Evolutionary conservation across 2,329 filamentous ascomycete genomes (phyloP).

Genomic region (Cytospora paraplurivora): DNA sequence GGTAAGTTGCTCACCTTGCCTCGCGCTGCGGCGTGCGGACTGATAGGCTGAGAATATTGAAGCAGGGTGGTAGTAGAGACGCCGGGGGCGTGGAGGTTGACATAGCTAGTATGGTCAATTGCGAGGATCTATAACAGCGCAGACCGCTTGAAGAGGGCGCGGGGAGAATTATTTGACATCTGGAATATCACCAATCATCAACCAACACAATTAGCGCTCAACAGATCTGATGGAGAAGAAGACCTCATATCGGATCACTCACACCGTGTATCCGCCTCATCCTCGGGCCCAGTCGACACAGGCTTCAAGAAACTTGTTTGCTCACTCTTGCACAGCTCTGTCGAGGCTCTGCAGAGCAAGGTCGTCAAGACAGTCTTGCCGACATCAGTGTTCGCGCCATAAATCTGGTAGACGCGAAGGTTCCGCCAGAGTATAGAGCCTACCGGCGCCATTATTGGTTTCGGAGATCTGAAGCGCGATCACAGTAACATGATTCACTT

Average conservation of each 20-base stretch:
- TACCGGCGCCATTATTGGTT: conserved; percentile 43
- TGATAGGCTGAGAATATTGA: conserved; percentile 73
- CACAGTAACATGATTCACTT: neutral
- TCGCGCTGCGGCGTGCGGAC: conserved; percentile 73
- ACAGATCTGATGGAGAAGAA: neutral
- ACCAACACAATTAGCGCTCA: neutral
- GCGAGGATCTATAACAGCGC: conserved; percentile 1
- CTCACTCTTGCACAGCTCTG: conserved; percentile 47
- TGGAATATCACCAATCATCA: neutral
- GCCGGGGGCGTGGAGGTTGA: conserved; percentile 57
- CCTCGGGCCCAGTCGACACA: conserved; percentile 72
- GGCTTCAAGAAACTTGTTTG: conserved; percentile 73
- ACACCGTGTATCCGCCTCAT: conserved; percentile 75
- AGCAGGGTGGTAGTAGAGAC: conserved; percentile 60
- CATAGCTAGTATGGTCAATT: conserved; percentile 54
- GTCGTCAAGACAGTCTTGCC: conserved; percentile 84
- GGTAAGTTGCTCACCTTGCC: conserved; percentile 39
- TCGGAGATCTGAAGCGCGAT: conserved; percentile 36
- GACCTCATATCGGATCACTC: conserved; percentile 22
- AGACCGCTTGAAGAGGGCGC: neutral
- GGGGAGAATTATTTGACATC: neutral
- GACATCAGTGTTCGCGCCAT: conserved; percentile 82
- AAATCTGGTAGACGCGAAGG: conserved; percentile 72
- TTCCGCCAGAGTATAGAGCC: conserved; percentile 68
- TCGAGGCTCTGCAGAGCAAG: conserved; percentile 66